A percentile compares a stretch with the other conserved stretches of the same genome.
Conservation (phyloP, 2,329 filamentous ascomycete species). For the Shiraia bambusicola region DNA sequence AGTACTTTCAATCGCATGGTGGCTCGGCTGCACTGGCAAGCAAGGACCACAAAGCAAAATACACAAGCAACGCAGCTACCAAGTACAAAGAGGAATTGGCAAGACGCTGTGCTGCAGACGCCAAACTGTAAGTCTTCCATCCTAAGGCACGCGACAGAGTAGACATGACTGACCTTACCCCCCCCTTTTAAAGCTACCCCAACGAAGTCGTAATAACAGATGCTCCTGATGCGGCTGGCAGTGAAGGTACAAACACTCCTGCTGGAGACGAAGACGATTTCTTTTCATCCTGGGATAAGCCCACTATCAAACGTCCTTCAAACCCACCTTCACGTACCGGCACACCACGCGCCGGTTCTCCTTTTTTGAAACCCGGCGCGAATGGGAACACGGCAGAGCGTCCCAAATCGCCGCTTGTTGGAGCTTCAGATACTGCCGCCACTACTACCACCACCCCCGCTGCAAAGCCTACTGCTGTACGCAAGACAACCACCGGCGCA, state of each 20-base stretch:
- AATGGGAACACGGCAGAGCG: slow-evolving; percentile 66
- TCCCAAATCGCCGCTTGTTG: slow-evolving; percentile 75
- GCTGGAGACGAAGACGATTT: slow-evolving; percentile 89
- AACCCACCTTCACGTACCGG: slow-evolving; percentile 88
- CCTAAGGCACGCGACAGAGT: too few relatives aligned
- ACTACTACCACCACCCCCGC: slow-evolving; percentile 59
- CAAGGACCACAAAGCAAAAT: slow-evolving; percentile 97
- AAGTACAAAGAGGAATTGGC: slow-evolving; percentile 99
- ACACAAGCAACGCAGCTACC: slow-evolving; percentile 85
- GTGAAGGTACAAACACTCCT: slow-evolving; percentile 72
- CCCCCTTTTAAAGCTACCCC: slow-evolving; percentile 66
- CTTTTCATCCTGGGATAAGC: slow-evolving; percentile 99
- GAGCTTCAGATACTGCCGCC: slow-evolving; percentile 47
- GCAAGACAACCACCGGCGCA: slow-evolving; percentile 66
- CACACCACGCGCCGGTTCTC: slow-evolving; percentile 83
- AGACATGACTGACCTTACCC: too few relatives aligned
- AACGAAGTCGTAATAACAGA: slow-evolving; percentile 85
- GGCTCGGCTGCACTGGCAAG: slow-evolving; percentile 90
- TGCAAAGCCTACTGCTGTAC: slow-evolving; percentile 76
- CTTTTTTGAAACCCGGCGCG: slow-evolving; percentile 74
- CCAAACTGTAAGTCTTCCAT: slow-evolving; percentile 68
- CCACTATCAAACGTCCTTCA: slow-evolving; percentile 91
- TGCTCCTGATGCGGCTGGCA: slow-evolving; percentile 54
- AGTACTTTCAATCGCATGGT: slow-evolving; percentile 96
- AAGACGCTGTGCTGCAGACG: slow-evolving; percentile 78